Evolutionary conservation across 2,329 filamentous ascomycete genomes (phyloP).

Genomic region (Cordyceps javanica): DNA sequence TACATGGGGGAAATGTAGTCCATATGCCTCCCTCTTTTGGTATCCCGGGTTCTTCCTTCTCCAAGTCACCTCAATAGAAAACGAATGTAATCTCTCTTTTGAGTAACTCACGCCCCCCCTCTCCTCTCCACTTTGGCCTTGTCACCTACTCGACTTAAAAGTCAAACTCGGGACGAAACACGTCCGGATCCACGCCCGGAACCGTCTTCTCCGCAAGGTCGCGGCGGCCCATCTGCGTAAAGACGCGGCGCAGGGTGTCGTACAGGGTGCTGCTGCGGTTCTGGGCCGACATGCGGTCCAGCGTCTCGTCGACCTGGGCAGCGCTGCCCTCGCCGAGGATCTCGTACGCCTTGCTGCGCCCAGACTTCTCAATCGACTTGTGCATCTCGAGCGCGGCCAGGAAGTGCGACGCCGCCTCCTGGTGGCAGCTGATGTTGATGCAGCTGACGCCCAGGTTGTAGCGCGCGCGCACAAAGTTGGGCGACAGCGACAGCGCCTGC

Average conservation of each 20-base stretch:
- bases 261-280: conserved; percentile 97
- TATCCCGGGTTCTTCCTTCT: background rate
- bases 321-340: conserved; percentile 56
- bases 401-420: conserved; percentile 87
- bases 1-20: background rate
- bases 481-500: conserved; percentile 79
- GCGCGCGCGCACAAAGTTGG: conserved; percentile 93
- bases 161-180: conserved; percentile 85
- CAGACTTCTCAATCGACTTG: conserved; percentile 82
- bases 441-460: conserved; percentile 96
- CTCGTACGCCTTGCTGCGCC: conserved; percentile 75
- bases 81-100: background rate
- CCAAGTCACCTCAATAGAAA: no score
- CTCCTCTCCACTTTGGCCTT: background rate
- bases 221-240: conserved; percentile 86
- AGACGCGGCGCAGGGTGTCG: conserved; percentile 90
- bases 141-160: conserved; percentile 44
- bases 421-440: conserved; percentile 95
- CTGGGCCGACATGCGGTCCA: conserved; percentile 85
- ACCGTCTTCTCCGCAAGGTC: conserved; percentile 86
- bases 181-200: conserved; percentile 82
- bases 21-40: background rate
- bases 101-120: background rate
- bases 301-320: conserved; percentile 55
- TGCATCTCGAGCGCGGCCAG: conserved; percentile 93